phyloP scores from a whole-genome alignment of 441 rosid genomes.

The Cnidoscolus chayamansa region DNA sequence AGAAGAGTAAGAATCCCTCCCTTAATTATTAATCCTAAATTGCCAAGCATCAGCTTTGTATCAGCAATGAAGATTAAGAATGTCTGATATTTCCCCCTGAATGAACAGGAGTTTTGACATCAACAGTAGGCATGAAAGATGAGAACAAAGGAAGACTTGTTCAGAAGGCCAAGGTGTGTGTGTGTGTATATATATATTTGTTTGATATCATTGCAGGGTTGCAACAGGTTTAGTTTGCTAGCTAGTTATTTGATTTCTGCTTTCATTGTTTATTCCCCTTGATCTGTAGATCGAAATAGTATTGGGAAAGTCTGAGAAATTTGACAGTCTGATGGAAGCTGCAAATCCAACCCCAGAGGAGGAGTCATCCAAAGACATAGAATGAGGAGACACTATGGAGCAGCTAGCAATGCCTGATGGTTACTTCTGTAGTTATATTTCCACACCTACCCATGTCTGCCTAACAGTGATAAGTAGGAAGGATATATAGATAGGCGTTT shows the following conservation, averaged over 20 bases:
- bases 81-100: background rate
- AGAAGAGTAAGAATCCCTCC: constrained; percentile 57
- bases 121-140: constrained; percentile 83
- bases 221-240: background rate
- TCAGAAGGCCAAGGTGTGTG: constrained; percentile 80
- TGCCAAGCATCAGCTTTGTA: background rate
- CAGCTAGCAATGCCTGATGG: constrained; percentile 4
- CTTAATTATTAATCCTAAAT: background rate
- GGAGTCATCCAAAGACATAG: constrained; percentile 38
- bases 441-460: too few relatives aligned
- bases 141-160: constrained; percentile 69
- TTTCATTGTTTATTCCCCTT: background rate
- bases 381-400: constrained; percentile 24
- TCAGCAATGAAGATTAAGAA: background rate
- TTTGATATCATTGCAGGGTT: background rate
- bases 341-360: constrained; percentile 35
- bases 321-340: constrained; percentile 51
- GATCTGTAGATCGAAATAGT: constrained; percentile 63
- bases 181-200: too few relatives aligned
- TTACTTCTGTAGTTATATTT: constrained; percentile 22
- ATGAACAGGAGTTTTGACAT: constrained; percentile 69
- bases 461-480: constrained; percentile 11
- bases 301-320: constrained; percentile 70
- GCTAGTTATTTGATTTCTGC: background rate
- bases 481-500: constrained; percentile 6